phyloP scores from a whole-genome alignment of 129 eudicot genomes.

The Ambrosia artemisiifolia region DNA sequence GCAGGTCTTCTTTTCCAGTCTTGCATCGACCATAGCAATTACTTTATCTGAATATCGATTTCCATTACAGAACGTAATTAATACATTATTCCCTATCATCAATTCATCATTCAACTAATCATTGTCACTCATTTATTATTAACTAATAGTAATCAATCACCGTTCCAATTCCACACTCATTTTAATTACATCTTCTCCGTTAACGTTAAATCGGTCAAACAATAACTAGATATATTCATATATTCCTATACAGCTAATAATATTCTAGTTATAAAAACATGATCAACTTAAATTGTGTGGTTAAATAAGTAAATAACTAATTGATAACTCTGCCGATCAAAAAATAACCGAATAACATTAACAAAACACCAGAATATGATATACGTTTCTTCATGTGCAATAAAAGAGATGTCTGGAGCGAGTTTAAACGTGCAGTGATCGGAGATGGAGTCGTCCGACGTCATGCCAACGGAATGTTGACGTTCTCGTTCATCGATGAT shows the following conservation, averaged over 20 bases:
- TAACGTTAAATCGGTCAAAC: background rate
- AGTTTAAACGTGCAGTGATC: slow-evolving; percentile 64
- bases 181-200: no score
- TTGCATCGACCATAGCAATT: slow-evolving; percentile 1
- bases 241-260: background rate
- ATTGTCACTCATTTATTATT: no score
- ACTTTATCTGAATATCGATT: background rate
- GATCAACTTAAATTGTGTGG: background rate
- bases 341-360: background rate
- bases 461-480: slow-evolving; percentile 36
- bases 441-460: slow-evolving; percentile 54
- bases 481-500: slow-evolving; percentile 68
- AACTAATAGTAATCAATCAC: no score
- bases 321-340: slow-evolving; percentile 3
- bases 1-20: no score
- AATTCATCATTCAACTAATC: no score
- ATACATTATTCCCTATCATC: no score
- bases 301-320: no score
- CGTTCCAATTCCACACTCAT: no score
- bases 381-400: slow-evolving; percentile 66
- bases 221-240: background rate
- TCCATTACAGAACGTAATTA: no score
- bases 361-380: background rate
- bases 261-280: background rate
- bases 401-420: slow-evolving; percentile 77